These are phyloP conservation scores for Blepharisma undulans DNA, from an alignment of 169 alveolate genomes.

Conservation along the genomic window DNA sequence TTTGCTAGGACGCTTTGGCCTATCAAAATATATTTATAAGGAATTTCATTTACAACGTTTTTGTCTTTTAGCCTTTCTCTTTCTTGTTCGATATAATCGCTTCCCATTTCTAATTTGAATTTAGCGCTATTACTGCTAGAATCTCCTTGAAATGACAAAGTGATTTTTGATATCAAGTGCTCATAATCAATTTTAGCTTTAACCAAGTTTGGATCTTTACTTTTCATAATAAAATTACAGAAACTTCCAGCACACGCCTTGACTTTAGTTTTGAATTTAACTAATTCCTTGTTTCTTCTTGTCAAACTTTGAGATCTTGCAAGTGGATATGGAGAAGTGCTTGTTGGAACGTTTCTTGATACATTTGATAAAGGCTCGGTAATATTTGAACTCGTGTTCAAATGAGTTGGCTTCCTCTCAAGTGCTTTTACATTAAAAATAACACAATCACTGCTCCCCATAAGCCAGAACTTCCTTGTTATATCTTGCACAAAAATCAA, in stretches of 20 bases:
- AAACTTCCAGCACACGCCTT: background rate
- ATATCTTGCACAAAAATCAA: slow-evolving; percentile 19
- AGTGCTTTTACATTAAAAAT: background rate
- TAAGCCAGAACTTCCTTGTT: slow-evolving; percentile 18
- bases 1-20: background rate
- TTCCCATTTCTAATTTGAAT: background rate
- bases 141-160: background rate
- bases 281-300: background rate
- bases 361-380: background rate
- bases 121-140: background rate
- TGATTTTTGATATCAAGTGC: background rate
- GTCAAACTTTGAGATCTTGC: slow-evolving; percentile 1
- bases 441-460: slow-evolving; percentile 20
- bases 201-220: background rate
- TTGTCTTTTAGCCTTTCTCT: background rate
- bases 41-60: background rate
- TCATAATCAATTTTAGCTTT: background rate
- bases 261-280: background rate
- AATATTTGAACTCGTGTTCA: background rate
- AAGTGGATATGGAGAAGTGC: background rate
- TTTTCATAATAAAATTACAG: background rate
- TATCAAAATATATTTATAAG: slow-evolving; percentile 19
- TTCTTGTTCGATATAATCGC: background rate
- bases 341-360: background rate
- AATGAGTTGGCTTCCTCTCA: background rate